Base-by-base conservation (phyloP, 2,329 filamentous ascomycete species). In the Lasiodiplodia theobromae region DNA sequence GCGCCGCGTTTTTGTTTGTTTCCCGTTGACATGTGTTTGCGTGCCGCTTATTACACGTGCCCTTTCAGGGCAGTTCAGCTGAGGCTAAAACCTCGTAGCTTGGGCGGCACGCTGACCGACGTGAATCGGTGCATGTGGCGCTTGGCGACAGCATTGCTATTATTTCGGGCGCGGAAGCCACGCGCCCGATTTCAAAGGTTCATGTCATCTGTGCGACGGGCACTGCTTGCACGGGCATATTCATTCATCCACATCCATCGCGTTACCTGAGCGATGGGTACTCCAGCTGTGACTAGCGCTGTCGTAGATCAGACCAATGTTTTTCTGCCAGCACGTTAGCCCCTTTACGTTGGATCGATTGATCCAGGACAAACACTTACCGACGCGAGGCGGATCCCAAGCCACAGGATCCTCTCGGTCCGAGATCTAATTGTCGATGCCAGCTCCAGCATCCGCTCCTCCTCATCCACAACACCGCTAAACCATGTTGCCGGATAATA, bases 401-500 rank as follows among this genome's bases (percentile, higher is more conserved):
- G 76, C 80, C 86, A 90, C 0, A 92, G 74, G 0, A 90, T 85
- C 0, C 90, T 82, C 65, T 88, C 86, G 40, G 84, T 85, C 6
- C 90, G 82, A n/a, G 86, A 81, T 18, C 85, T 83, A 0, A 82
- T 82, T 75, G 89, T 89, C 0, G 87, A 89, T 0, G 87, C 79
- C 0, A 86, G 77, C 73, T 92, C 90, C 56, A 92, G 86, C 18
- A 85, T 85, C 52, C 89, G 86, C 70, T 92, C 89, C 12, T 91
- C 88, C n/a, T 92, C 89, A 31, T 92, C 89, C 5, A 89, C 83
- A 69, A 85, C 85, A 1, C 85, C 83, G 10, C 84, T 82, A 73
- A 92, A 92, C 86, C 87, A 92, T 0, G 82, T 79, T 0, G 77
- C 68, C 0, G 89, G 88, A 66, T 87, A 89, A 68, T 90, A 90